Evolutionary conservation across 371 early-diverging fungal species (phyloP).

Genomic region (Chytridium lagenaria): DNA sequence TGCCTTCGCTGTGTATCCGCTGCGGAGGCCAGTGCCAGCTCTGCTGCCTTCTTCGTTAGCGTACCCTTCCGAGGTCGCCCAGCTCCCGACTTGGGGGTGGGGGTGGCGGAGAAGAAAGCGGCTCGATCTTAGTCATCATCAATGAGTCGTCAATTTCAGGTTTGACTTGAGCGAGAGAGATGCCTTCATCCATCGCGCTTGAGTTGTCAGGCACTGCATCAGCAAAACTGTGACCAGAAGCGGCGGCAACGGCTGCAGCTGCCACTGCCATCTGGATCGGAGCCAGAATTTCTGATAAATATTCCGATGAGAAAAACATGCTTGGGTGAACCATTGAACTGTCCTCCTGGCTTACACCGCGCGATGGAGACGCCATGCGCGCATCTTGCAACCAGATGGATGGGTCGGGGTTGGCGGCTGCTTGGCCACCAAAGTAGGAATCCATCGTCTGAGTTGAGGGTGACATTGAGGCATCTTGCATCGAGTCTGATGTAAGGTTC

Average conservation of each 20-base stretch:
- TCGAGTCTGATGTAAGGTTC: not conserved
- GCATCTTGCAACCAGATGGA: not conserved
- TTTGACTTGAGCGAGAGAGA: conserved; percentile 4
- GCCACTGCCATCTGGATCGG: conserved; percentile 14
- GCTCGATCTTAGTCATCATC: not conserved
- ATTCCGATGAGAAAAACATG: not conserved
- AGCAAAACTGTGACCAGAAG: not conserved
- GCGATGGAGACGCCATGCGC: not conserved
- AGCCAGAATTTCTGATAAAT: not conserved
- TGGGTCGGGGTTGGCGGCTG: not conserved
- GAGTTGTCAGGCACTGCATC: not conserved
- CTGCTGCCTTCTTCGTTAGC: not conserved
- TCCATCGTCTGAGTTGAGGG: not conserved
- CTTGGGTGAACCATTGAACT: not conserved
- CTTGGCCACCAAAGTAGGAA: not conserved
- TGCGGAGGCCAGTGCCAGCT: not conserved
- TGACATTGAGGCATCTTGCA: not conserved
- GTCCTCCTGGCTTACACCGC: not conserved
- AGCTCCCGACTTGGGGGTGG: not conserved
- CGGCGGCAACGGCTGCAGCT: conserved; percentile 1
- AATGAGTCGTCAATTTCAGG: not conserved
- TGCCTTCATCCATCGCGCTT: not conserved
- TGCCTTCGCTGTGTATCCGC: not conserved
- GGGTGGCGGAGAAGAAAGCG: not conserved
- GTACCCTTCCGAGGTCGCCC: not conserved